Conservation (phyloP, 495 filamentous ascomycete genomes). For the Penicillium canescens region DNA sequence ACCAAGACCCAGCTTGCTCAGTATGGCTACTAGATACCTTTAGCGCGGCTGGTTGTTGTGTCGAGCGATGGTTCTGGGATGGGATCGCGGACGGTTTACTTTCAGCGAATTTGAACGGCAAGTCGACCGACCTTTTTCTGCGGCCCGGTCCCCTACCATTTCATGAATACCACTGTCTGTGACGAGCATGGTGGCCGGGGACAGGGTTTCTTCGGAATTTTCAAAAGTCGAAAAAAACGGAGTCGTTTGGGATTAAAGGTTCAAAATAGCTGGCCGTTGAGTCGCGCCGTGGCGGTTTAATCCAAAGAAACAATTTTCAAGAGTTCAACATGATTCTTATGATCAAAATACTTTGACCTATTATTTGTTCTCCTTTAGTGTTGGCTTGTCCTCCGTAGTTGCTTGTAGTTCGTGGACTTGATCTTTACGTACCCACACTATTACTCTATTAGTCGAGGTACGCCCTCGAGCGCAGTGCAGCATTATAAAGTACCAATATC, state of each 20-base stretch:
- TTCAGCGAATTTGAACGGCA: constrained; percentile 46
- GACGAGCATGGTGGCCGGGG: constrained; percentile 38
- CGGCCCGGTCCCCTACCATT: constrained; percentile 29
- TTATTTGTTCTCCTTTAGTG: constrained; percentile 4
- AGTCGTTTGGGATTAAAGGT: constrained; percentile 49
- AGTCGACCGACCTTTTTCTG: constrained; percentile 45
- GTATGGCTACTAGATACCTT: constrained; percentile 69
- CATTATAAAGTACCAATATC: too few relatives aligned
- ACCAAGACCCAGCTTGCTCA: constrained; percentile 68
- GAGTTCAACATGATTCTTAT: constrained; percentile 42
- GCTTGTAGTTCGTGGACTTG: neutral
- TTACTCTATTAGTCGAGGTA: too few relatives aligned
- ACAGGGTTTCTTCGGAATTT: constrained; percentile 31
- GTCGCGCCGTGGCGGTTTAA: constrained; percentile 53
- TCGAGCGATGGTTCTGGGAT: constrained; percentile 45
- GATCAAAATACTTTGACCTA: constrained; percentile 19
- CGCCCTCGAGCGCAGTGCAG: neutral
- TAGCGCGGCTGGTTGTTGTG: constrained; percentile 49
- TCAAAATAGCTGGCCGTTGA: constrained; percentile 49
- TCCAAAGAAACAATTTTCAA: constrained; percentile 46
- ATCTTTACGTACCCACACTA: too few relatives aligned
- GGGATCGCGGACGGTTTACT: constrained; percentile 49
- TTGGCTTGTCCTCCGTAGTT: neutral
- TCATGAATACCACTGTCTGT: constrained; percentile 36
- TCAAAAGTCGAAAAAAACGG: constrained; percentile 39